Evolutionary conservation across 495 filamentous ascomycete genomes (phyloP).

Genomic region (Immersiella caudata): DNA sequence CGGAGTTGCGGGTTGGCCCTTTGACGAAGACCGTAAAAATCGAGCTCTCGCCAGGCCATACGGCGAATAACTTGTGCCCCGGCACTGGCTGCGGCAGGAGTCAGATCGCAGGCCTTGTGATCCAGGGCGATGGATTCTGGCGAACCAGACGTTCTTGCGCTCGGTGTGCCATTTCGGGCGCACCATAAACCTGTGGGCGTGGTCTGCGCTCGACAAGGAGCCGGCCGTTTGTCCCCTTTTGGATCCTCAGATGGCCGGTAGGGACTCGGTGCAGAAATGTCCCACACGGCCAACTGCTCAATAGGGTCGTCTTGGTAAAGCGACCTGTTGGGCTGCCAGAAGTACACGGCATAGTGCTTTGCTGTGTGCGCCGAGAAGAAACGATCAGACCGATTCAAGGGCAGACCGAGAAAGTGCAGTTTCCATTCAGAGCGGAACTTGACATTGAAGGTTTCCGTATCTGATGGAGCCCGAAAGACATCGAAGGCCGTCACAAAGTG

Average conservation of each 20-base stretch:
- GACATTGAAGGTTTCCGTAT: constrained; percentile 27
- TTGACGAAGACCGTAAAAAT: constrained; percentile 62
- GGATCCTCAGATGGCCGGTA: constrained; percentile 62
- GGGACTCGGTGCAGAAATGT: constrained; percentile 59
- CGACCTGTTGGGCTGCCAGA: constrained; percentile 66
- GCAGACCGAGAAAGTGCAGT: constrained; percentile 64
- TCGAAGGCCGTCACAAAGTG: constrained; percentile 69
- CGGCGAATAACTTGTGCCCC: constrained; percentile 58
- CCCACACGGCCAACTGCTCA: constrained; percentile 68
- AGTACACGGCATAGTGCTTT: constrained; percentile 67
- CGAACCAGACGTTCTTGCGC: not conserved
- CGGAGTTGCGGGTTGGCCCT: constrained; percentile 56
- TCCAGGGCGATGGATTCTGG: constrained; percentile 2
- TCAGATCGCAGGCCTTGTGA: not conserved
- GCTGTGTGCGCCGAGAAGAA: constrained; percentile 67
- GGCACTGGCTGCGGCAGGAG: constrained; percentile 22
- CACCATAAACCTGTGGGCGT: constrained; percentile 34
- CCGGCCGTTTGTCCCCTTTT: constrained; percentile 44
- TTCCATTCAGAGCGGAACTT: constrained; percentile 69
- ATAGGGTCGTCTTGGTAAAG: constrained; percentile 62
- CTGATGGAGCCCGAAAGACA: constrained; percentile 36
- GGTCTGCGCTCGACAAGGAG: constrained; percentile 21
- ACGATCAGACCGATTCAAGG: constrained; percentile 60
- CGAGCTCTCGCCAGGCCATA: constrained; percentile 59
- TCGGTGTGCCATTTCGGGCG: constrained; percentile 15